Conservation (phyloP, 805 yeast species). For the Pichia occidentalis region DNA sequence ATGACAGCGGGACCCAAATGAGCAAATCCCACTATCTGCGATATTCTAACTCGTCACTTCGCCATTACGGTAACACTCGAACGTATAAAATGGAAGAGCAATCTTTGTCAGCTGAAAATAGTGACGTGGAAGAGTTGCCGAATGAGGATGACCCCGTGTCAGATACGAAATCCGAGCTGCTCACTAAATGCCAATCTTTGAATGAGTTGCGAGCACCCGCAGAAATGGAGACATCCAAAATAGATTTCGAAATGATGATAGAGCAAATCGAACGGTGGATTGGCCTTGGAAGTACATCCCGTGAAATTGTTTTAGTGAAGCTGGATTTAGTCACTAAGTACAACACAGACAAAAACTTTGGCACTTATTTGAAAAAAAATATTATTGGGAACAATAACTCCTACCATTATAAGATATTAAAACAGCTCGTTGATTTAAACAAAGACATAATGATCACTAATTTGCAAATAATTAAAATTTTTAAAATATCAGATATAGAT, state of each 20-base stretch:
- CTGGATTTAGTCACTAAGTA: conserved; percentile 5
- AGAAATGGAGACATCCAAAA: neutral
- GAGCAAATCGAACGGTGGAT: conserved; percentile 1
- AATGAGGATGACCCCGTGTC: conserved; percentile 13
- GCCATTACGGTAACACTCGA: conserved; percentile 28
- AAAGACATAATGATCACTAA: neutral
- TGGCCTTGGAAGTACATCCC: neutral
- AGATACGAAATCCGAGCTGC: neutral
- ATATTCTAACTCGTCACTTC: no score
- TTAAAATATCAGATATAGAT: neutral
- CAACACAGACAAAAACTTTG: neutral
- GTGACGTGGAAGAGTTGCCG: conserved; percentile 13
- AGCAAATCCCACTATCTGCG: no score
- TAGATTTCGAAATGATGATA: conserved; percentile 8
- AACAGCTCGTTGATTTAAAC: neutral
- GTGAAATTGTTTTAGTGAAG: conserved; percentile 1
- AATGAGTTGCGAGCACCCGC: conserved; percentile 1
- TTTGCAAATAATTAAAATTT: conserved; percentile 3
- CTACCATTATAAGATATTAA: neutral
- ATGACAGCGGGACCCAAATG: no score
- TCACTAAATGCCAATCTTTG: conserved; percentile 3
- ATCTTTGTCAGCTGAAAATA: conserved; percentile 13
- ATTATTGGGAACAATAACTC: neutral
- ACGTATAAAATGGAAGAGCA: conserved; percentile 22
- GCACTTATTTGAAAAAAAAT: neutral